Evolutionary conservation across 352 stramenopile species (phyloP), one percentile per base, ranked within the genome.

Genomic region (Pythium vanterpoolii): DNA sequence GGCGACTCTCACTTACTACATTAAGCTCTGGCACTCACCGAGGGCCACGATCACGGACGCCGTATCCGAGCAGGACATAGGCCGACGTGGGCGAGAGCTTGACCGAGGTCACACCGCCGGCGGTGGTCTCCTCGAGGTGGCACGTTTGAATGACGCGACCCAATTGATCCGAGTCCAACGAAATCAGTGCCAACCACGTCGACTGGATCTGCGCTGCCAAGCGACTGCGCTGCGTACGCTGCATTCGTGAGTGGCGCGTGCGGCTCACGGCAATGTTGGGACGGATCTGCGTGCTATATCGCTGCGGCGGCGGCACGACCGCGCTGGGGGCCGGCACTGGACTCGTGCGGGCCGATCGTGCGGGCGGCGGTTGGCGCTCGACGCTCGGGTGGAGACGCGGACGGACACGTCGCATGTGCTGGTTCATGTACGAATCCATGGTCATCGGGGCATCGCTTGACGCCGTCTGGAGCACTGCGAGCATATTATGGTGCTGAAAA

Each of bases 11-110:
- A 53, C n/a, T 38, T 6, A 8, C 18, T 1, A 38, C 5, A 42
- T n/a, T 26, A 52, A 51, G 5, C n/a, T n/a, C 39, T 11, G n/a
- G 13, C 23, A 52, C 72, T 69, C 50, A 91, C 85, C 86, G 71
- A 69, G 91, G 85, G 60, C 87, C 87, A 40, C 86, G 83, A 66
- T 94, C 83, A 66, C 87, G 79, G 31, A 94, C 83, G 51, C 86
- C 84, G 31, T 95, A 96, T 7, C 87, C 87, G 19, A 96, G 69
- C 50, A 96, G 56, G 33, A 93, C 87, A 57, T 90, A 93, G 28
- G 86, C 83, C 48, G 81, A 92, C 8, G 83, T 93, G 9, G 89
- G 86, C 13, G 86, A 96, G 28, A 96, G 81, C 72, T 97, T 97
- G 47, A 95, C 86, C 0, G 87, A 96, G 1, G 89, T 97, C 30